These are phyloP conservation scores for Graphilbum fragrans DNA, from an alignment of 2,329 filamentous ascomycete species.

Conservation along the genomic window DNA sequence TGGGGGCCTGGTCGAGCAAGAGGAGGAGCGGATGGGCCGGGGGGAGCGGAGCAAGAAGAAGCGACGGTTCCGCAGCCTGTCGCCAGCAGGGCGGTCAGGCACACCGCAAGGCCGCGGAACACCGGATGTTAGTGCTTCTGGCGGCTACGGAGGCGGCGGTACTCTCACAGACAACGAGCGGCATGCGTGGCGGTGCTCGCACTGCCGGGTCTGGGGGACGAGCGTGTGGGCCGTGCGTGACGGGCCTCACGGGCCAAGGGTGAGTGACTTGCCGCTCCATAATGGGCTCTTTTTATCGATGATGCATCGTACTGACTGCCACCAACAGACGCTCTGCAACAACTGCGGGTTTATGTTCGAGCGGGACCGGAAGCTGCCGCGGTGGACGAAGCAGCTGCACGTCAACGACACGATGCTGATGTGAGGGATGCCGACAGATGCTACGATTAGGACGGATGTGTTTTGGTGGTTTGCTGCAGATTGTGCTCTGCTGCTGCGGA, in stretches of 20 bases:
- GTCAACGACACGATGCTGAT: slow-evolving; percentile 14
- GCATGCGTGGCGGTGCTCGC: slow-evolving; percentile 71
- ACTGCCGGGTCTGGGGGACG: slow-evolving; percentile 79
- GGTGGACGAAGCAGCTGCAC: slow-evolving; percentile 63
- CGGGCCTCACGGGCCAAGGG: slow-evolving; percentile 72
- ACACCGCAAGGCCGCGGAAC: slow-evolving; percentile 66
- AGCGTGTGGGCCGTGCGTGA: slow-evolving; percentile 93
- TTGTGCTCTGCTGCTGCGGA: too few relatives aligned
- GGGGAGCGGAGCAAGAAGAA: slow-evolving; percentile 95
- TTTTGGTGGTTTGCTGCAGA: too few relatives aligned
- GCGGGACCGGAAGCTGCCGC: slow-evolving; percentile 70
- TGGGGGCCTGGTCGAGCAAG: slow-evolving; percentile 39
- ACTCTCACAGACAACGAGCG: slow-evolving; percentile 67
- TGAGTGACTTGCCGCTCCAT: slow-evolving; percentile 31
- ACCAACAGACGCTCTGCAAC: slow-evolving; percentile 65
- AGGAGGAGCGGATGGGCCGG: slow-evolving; percentile 78
- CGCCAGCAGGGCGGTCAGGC: slow-evolving; percentile 57
- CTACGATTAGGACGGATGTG: background rate
- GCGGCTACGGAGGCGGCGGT: slow-evolving; percentile 52
- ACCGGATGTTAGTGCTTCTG: slow-evolving; percentile 60
- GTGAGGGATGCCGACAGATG: background rate
- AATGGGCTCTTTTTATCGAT: slow-evolving; percentile 4
- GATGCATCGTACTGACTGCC: slow-evolving; percentile 6
- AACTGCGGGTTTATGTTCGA: slow-evolving; percentile 89
- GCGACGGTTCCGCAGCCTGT: slow-evolving; percentile 78